Conservation (phyloP, 768 basidiomycete genomes). For the Hericium coralloides region DNA sequence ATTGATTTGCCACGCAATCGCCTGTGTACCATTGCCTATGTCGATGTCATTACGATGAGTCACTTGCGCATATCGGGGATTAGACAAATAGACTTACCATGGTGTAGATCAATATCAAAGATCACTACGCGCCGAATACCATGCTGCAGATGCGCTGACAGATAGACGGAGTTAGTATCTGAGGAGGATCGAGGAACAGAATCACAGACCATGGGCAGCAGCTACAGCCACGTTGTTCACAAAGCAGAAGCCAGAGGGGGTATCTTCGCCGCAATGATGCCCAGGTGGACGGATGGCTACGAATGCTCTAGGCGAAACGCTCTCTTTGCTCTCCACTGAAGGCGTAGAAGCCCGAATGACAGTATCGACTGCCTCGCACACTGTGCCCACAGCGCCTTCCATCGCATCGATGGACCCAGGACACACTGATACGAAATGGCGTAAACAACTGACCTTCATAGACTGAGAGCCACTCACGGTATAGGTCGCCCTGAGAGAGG, state of each 20-base stretch:
- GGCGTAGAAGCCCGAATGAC: conserved; percentile 27
- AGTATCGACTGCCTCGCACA: conserved; percentile 81
- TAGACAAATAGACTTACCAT: conserved; percentile 38
- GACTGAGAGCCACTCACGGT: conserved; percentile 42
- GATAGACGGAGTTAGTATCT: neutral
- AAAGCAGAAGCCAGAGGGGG: conserved; percentile 91
- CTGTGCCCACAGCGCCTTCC: conserved; percentile 71
- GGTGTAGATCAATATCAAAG: conserved; percentile 89
- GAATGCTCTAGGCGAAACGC: conserved; percentile 41
- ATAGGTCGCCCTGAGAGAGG: conserved; percentile 72
- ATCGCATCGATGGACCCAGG: conserved; percentile 69
- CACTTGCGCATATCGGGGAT: neutral
- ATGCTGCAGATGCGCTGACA: conserved; percentile 70
- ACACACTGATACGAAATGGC: conserved; percentile 46
- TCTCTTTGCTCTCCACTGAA: neutral
- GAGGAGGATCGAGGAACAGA: neutral
- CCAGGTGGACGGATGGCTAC: conserved; percentile 86
- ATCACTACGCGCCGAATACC: conserved; percentile 73
- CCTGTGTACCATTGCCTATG: conserved; percentile 89
- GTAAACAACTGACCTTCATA: neutral
- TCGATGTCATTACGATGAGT: neutral
- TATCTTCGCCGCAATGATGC: conserved; percentile 89
- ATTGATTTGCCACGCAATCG: conserved; percentile 86
- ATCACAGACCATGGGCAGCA: conserved; percentile 72
- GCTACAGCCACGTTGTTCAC: conserved; percentile 89